Base-by-base conservation (phyloP, 305 asterid species). In the Fraxinus angustifolia region DNA sequence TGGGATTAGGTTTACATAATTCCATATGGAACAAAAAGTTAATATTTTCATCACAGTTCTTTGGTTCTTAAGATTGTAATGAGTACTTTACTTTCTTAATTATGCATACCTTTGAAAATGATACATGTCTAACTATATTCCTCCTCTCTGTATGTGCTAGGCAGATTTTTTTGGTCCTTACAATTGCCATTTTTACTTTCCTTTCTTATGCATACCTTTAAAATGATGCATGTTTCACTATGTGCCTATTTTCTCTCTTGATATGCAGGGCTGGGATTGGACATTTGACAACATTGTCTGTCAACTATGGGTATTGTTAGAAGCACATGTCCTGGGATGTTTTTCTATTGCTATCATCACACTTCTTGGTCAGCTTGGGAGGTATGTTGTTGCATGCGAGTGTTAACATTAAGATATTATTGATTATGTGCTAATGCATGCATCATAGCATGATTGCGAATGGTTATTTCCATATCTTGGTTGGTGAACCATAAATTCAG, bases 251-350 rank as follows among this genome's bases (percentile, higher is more conserved):
- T 16, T 73, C 62, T 75, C 73, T 78, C 21, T 48, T 86, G 76
- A 73, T 53, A 82, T 87, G 86, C 97, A 95, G 99, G 86, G 88
- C 83, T 95, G 99, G 98, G 89, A 86, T 76, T 93, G 99, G 99
- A 87, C 91, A 73, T 87, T 68, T 70, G 88, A 82, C 79, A 87
- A 86, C 79, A 80, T 95, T 36, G 45, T 92, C 70, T 62, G 83
- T 33, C 91, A 76, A 72, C 65, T 93, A 83, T 78, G 89, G 80
- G 85, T 85, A 36, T 36, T 87, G 81, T 68, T 89, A 88, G 95
- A 91, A 78, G 83, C 90, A 8, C 84, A 76, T 85, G 84, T 81
- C 31, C 62, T 80, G 83, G 94, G 88, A 80, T 72, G 83, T 70
- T 80, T 85, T 35, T 87, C 89, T 75, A 85, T 88, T 82, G 95